Percentiles rank a stretch among this genome's conserved stretches.
Conservation (phyloP, 257 asterid species). For the Solanum sejunctum region DNA sequence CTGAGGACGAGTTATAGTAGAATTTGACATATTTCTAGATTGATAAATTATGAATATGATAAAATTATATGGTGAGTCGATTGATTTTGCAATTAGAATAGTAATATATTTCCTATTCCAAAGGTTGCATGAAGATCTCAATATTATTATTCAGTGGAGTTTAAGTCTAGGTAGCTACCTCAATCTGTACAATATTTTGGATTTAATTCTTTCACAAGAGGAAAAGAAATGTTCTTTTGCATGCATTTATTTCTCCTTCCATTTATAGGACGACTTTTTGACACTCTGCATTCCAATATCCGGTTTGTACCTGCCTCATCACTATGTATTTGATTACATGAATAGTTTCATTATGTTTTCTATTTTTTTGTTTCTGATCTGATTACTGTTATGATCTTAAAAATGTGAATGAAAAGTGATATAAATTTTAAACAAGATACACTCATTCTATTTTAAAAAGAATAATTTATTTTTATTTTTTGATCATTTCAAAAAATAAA, state of each 20-base stretch:
- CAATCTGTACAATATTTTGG: background rate
- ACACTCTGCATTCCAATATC: background rate
- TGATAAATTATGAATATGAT: too few relatives aligned
- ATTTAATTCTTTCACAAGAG: background rate
- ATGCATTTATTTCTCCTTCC: background rate
- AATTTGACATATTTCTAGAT: too few relatives aligned
- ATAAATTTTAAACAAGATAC: background rate
- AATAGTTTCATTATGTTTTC: background rate
- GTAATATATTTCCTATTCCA: background rate
- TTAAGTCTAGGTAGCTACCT: background rate
- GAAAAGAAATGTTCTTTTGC: background rate
- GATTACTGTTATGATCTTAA: background rate
- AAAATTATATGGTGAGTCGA: background rate
- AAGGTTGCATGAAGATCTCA: background rate
- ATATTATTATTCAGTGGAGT: background rate
- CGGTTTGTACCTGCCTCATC: background rate
- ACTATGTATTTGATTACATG: background rate
- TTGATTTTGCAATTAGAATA: background rate
- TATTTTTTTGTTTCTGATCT: too few relatives aligned
- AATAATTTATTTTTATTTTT: too few relatives aligned
- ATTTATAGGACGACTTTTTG: background rate
- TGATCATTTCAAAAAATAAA: too few relatives aligned
- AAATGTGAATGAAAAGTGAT: background rate
- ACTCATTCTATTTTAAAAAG: too few relatives aligned
- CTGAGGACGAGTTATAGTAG: too few relatives aligned